Evolutionary conservation across 1,284 basidiomycete species (phyloP).

Genomic region (Boletellus sp.): DNA sequence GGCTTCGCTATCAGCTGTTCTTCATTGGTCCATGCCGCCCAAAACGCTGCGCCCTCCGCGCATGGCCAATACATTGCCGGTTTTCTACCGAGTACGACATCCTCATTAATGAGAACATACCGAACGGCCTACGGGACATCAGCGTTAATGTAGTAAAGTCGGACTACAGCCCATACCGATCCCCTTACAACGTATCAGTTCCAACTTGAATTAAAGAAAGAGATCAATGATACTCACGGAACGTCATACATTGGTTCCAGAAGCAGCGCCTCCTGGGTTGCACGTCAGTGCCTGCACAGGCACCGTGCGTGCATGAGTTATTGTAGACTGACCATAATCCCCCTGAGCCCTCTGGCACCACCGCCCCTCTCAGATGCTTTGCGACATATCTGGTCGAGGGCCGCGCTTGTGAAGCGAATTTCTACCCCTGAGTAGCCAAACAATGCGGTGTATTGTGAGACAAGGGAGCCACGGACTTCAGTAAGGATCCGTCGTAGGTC

Average conservation of each 20-base stretch:
- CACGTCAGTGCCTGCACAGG: slow-evolving; percentile 4
- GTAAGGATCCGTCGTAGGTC: slow-evolving; percentile 89
- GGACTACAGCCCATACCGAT: slow-evolving; percentile 36
- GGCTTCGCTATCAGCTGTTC: slow-evolving; percentile 31
- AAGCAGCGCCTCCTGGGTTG: slow-evolving; percentile 66
- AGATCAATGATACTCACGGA: slow-evolving; percentile 60
- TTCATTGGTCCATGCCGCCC: slow-evolving; percentile 52
- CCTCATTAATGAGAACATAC: slow-evolving; percentile 59
- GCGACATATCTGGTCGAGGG: slow-evolving; percentile 73
- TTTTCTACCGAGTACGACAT: slow-evolving; percentile 47
- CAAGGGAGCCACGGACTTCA: slow-evolving; percentile 86
- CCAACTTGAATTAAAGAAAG: neutral
- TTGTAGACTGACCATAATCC: slow-evolving; percentile 69
- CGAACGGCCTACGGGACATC: slow-evolving; percentile 46
- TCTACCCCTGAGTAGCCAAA: slow-evolving; percentile 82
- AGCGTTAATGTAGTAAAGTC: slow-evolving; percentile 1
- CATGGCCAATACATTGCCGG: slow-evolving; percentile 60
- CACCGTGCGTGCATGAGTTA: neutral
- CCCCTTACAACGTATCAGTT: slow-evolving; percentile 33
- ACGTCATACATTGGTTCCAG: slow-evolving; percentile 90
- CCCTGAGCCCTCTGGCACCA: slow-evolving; percentile 84
- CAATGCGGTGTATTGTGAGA: slow-evolving; percentile 84
- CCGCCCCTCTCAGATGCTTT: slow-evolving; percentile 79
- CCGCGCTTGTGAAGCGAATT: slow-evolving; percentile 75
- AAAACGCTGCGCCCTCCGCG: slow-evolving; percentile 52